Base-by-base conservation (phyloP, 2,329 filamentous ascomycete genomes). In the Zymoseptoria tritici region DNA sequence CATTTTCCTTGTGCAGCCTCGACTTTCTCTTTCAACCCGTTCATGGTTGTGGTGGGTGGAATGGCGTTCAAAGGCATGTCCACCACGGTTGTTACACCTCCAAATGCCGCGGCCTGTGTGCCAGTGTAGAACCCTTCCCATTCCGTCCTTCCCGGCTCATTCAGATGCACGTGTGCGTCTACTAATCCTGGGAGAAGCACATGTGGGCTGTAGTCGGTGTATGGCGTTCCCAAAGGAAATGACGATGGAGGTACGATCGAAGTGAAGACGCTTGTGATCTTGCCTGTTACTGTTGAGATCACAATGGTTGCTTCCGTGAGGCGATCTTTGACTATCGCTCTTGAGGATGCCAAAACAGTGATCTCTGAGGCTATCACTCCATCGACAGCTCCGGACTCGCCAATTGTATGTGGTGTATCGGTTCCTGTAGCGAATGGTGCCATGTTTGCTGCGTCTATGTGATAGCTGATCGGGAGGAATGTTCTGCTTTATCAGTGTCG, bases 51-150 rank as follows among this genome's bases (percentile, higher is more conserved):
- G 0, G 94, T 99, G 0, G 94, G 94, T 42, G 94, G 94, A 57
- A 99, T 96, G 54, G 93, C 91, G 76, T 99, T 99, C 63, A 97
- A 77, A 36, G 94, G 94, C 94, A 99, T 99, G 76, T 97, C 94
- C 70, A 99, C 80, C 9, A 99, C 91, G 0, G 94, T 97, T 4
- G 94, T 99, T 24, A 97, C 94, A 68, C 94, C 94, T 49, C 94
- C 94, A 68, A 93, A 95, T 9, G 94, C 94, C 3, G 94, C 94
- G 36, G 94, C 94, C 68, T 90, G 84, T 22, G 94, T 97, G 54
- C 94, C 94, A 0, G 92, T 97, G 79, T 88, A 89, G 80, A 99
- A 99, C 9, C 94, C 94, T 73, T 99, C 94, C 94, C 94, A 97
- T 83, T 97, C 93, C 56, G 93, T 97, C 59, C 94, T 85, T 50